Base-by-base conservation (phyloP, 345 rosid species). In the Lumnitzera racemosa region DNA sequence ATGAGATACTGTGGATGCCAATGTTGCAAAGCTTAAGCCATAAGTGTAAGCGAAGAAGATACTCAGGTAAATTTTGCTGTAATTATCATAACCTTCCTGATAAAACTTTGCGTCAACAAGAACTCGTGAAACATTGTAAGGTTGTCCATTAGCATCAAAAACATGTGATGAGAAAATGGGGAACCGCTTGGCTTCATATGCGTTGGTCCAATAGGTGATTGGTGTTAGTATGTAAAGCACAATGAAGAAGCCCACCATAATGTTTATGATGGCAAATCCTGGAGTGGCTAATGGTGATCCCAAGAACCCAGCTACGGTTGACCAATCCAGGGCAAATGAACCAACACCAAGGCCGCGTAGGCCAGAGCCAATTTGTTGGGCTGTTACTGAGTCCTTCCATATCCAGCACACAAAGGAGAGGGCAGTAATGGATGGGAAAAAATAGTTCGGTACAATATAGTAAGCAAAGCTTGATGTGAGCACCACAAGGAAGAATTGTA, bases 401-500 rank as follows among this genome's bases (percentile, higher is more conserved):
- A 74, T 69, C 79, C 81, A 75, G 36, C 85, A 78, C 12, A 71
- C 70, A 53, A 74, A 66, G 47, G 81, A 79, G 31, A 82, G 68
- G 27, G 78, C 73, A 13, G 80, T 72, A 16, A 77, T 63, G 5
- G 81, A 72, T 10, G 70, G 78, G 27, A 79, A 77, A 16, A 79
- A 64, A 47, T 70, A 79, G 72, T 71, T 71, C 5, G 87, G 87
- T 43, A 82, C 58, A 20, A 79, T 64, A 43, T 73, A 83, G 70
- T 80, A 77, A 3, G 80, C 81, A 11, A 78, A 83, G 69, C 85
- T 80, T 0, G 80, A 73, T 20, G 51, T 41, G 23, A 76, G 67
- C 56, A 80, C 83, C 24, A 80, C n/a, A 3, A 78, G 59, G 71
- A 83, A 83, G 70, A 80, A 78, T 54, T 83, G 88, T 51, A 80